phyloP scores from a whole-genome alignment of 495 filamentous ascomycete genomes.

The Trichoderma asperelloides region DNA sequence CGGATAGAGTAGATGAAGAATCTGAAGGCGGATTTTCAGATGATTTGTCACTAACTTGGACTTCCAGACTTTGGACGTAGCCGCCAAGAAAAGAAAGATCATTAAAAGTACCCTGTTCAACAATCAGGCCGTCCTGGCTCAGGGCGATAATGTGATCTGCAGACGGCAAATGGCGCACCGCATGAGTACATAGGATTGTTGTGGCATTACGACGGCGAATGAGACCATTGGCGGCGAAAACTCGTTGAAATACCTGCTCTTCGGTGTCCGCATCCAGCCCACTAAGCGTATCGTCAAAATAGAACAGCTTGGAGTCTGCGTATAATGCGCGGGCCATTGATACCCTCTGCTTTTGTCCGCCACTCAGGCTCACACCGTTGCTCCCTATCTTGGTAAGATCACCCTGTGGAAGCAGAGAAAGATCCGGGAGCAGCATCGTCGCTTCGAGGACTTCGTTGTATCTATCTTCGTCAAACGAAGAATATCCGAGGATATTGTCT shows the following conservation, averaged over 20 bases:
- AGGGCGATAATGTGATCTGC: slow-evolving; percentile 1
- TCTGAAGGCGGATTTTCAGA: not conserved
- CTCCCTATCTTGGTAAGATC: slow-evolving; percentile 53
- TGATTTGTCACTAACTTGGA: not conserved
- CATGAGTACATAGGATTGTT: slow-evolving; percentile 29
- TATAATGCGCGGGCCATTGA: slow-evolving; percentile 19
- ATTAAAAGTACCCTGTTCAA: not conserved
- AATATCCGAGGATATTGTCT: slow-evolving; percentile 46
- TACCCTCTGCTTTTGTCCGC: slow-evolving; percentile 58
- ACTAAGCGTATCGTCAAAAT: slow-evolving; percentile 28
- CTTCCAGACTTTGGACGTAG: not conserved
- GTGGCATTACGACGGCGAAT: slow-evolving; percentile 40
- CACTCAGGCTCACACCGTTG: slow-evolving; percentile 53
- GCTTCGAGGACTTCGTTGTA: slow-evolving; percentile 53
- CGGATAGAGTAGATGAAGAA: not conserved
- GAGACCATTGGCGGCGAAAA: slow-evolving; percentile 46
- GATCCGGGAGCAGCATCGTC: slow-evolving; percentile 50
- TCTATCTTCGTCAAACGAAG: slow-evolving; percentile 44
- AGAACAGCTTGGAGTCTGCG: slow-evolving; percentile 12
- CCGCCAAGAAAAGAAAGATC: not conserved
- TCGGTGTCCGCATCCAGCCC: slow-evolving; percentile 53
- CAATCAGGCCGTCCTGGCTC: not conserved
- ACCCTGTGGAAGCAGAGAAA: slow-evolving; percentile 41
- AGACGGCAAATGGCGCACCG: not conserved
- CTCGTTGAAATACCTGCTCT: slow-evolving; percentile 43